phyloP scores from a whole-genome alignment of 352 stramenopile genomes.

The Globisporangium cederbergense region DNA sequence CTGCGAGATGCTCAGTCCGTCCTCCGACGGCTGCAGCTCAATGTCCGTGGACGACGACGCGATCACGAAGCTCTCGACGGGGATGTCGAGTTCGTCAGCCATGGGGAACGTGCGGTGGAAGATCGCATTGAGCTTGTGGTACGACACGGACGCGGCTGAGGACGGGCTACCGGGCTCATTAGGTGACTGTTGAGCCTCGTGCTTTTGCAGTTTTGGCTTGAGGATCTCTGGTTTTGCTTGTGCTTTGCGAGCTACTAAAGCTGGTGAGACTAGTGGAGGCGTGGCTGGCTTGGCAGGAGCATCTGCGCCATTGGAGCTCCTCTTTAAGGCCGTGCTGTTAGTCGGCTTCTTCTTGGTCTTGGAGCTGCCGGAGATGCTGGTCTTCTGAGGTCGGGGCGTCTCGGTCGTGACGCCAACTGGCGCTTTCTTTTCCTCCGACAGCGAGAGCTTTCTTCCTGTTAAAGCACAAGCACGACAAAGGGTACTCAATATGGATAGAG shows the following conservation, averaged over 20 bases:
- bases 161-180: neutral
- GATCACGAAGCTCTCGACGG: constrained; percentile 72
- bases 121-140: constrained; percentile 43
- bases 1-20: constrained; percentile 77
- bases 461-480: neutral
- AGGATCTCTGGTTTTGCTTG: no score
- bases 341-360: constrained; percentile 1
- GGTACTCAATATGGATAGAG: neutral
- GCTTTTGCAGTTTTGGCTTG: neutral
- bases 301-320: neutral
- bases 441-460: constrained; percentile 8
- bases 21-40: constrained; percentile 36
- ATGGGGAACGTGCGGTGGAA: constrained; percentile 72
- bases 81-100: constrained; percentile 67
- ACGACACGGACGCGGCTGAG: constrained; percentile 24
- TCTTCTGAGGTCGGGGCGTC: neutral
- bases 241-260: neutral
- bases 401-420: neutral
- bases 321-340: neutral
- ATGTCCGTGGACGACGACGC: constrained; percentile 45
- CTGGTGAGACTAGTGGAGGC: neutral
- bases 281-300: neutral
- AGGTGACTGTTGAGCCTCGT: neutral
- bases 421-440: constrained; percentile 1
- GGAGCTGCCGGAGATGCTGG: no score